phyloP scores from a whole-genome alignment of 2,329 filamentous ascomycete species.

The Diaporthe sp. region DNA sequence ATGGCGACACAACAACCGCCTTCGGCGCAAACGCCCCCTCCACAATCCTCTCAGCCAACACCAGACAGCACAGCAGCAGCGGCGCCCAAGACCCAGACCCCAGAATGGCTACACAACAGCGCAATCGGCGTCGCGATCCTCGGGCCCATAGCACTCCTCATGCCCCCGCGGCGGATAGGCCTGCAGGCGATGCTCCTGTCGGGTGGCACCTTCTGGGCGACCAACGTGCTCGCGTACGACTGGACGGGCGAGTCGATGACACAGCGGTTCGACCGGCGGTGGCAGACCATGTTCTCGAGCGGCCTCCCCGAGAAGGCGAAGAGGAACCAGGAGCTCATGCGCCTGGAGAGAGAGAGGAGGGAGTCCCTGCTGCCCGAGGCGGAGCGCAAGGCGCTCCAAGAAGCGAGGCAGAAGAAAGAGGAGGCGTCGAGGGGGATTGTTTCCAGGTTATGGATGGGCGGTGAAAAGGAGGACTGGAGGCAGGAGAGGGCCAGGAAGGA shows the following conservation, averaged over 20 bases:
- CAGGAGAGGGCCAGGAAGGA: constrained; percentile 65
- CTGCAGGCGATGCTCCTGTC: constrained; percentile 64
- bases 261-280: constrained; percentile 59
- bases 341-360: constrained; percentile 57
- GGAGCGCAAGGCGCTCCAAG: constrained; percentile 49
- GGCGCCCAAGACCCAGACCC: constrained; percentile 41
- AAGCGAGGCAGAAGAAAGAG: constrained; percentile 42
- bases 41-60: constrained; percentile 1
- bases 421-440: constrained; percentile 47
- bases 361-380: constrained; percentile 49
- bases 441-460: constrained; percentile 70
- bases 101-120: constrained; percentile 58
- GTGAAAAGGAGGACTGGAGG: constrained; percentile 67
- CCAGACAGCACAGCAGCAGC: constrained; percentile 13
- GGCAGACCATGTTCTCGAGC: constrained; percentile 60
- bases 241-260: constrained; percentile 68
- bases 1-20: constrained; percentile 36
- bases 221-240: constrained; percentile 68
- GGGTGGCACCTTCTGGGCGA: constrained; percentile 63
- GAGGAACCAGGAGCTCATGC: constrained; percentile 60
- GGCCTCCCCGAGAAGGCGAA: constrained; percentile 69
- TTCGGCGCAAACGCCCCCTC: constrained; percentile 30
- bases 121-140: constrained; percentile 62
- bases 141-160: constrained; percentile 60
- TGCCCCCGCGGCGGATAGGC: constrained; percentile 66